Evolutionary conservation across 202 grass and related monocot species (phyloP).

Genomic region (Panicum hallii): DNA sequence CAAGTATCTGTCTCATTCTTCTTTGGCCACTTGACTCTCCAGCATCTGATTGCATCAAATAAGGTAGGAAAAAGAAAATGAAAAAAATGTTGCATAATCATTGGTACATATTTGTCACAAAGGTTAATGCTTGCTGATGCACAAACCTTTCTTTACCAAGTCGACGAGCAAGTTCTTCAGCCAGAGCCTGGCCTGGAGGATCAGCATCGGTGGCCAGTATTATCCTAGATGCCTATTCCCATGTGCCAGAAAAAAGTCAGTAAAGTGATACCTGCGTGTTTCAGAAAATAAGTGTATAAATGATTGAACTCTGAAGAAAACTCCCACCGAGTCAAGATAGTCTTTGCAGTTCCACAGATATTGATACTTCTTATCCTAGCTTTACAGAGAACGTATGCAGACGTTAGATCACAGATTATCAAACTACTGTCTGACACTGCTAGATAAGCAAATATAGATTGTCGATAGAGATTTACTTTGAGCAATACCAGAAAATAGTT

Average conservation of each 20-base stretch:
- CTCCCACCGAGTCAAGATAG: slow-evolving; percentile 76
- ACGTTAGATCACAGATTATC: slow-evolving; percentile 50
- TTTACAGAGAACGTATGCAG: slow-evolving; percentile 65
- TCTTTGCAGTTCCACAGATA: slow-evolving; percentile 96
- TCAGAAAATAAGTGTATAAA: slow-evolving; percentile 27
- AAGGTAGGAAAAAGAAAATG: slow-evolving; percentile 29
- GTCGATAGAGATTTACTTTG: slow-evolving; percentile 13
- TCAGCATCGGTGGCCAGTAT: slow-evolving; percentile 93
- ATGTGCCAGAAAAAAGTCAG: slow-evolving; percentile 27
- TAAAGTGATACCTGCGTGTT: slow-evolving; percentile 22
- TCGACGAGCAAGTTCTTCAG: slow-evolving; percentile 91
- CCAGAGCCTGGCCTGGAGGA: slow-evolving; percentile 80
- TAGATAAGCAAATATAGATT: slow-evolving; percentile 13
- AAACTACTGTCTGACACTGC: slow-evolving; percentile 6
- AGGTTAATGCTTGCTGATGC: slow-evolving; percentile 10
- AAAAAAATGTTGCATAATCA: slow-evolving; percentile 17
- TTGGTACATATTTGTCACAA: slow-evolving; percentile 6
- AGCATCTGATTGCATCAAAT: slow-evolving; percentile 73
- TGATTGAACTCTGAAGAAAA: slow-evolving; percentile 31
- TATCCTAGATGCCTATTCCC: slow-evolving; percentile 85
- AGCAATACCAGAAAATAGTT: slow-evolving; percentile 43
- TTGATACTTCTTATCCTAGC: slow-evolving; percentile 92
- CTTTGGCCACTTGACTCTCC: slow-evolving; percentile 94
- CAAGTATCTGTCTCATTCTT: slow-evolving; percentile 69
- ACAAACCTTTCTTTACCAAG: slow-evolving; percentile 98